phyloP scores from a whole-genome alignment of 2,329 filamentous ascomycete genomes.

The Davidsoniella virescens region DNA sequence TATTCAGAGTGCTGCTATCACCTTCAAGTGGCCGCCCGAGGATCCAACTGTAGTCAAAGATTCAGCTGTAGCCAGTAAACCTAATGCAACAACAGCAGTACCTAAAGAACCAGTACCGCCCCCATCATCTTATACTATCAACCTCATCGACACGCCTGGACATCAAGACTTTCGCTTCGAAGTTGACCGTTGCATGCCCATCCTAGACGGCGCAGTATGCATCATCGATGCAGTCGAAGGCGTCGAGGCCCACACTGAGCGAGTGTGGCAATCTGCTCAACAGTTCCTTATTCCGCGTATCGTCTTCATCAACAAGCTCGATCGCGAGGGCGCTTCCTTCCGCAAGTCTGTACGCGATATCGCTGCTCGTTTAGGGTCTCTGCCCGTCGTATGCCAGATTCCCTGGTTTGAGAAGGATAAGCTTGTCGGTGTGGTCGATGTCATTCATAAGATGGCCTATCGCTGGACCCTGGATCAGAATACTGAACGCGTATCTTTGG shows the following conservation, averaged over 20 bases:
- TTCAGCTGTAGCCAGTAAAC: neutral
- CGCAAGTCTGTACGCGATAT: slow-evolving; percentile 74
- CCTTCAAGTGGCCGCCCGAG: slow-evolving; percentile 71
- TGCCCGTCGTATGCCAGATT: slow-evolving; percentile 85
- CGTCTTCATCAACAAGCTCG: slow-evolving; percentile 64
- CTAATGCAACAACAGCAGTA: no score
- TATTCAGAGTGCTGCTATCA: slow-evolving; percentile 90
- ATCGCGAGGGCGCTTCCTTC: slow-evolving; percentile 65
- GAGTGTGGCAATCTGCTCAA: slow-evolving; percentile 85
- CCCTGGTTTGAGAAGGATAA: slow-evolving; percentile 80
- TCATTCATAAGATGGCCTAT: slow-evolving; percentile 58
- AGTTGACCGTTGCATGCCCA: slow-evolving; percentile 74
- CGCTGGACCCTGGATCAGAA: slow-evolving; percentile 39
- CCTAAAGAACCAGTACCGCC: no score
- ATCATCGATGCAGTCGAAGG: slow-evolving; percentile 85
- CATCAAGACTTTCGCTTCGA: slow-evolving; percentile 98
- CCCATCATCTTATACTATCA: slow-evolving; percentile 38
- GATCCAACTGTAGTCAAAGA: slow-evolving; percentile 21
- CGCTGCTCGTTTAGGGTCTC: slow-evolving; percentile 59
- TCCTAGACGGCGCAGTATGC: slow-evolving; percentile 81
- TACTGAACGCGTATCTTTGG: slow-evolving; percentile 27
- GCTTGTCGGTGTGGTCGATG: slow-evolving; percentile 73
- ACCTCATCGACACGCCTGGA: slow-evolving; percentile 89
- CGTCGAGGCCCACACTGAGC: slow-evolving; percentile 91
- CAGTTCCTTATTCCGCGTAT: slow-evolving; percentile 71